Percentiles rank a stretch among this genome's conserved stretches.
Conservation (phyloP, 1,139 yeast genomes). For the Suhomyces terraborum region DNA sequence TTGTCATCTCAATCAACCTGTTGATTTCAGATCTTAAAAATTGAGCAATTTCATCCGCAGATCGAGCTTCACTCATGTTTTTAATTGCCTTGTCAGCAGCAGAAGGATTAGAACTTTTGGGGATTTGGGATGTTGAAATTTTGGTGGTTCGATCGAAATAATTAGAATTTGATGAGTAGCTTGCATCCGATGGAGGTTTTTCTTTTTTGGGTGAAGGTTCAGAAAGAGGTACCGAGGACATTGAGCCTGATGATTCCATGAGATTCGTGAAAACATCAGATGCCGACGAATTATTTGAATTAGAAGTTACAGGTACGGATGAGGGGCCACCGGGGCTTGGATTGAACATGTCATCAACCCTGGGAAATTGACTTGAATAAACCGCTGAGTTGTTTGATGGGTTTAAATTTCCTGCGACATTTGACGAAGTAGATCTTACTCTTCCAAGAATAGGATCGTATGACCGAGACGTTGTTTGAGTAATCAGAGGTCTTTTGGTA, state of each 20-base stretch:
- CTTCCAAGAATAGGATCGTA: background rate
- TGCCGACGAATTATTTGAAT: conserved; percentile 6
- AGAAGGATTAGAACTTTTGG: background rate
- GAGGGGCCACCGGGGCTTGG: conserved; percentile 9
- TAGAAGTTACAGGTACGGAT: background rate
- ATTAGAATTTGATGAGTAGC: background rate
- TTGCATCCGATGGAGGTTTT: background rate
- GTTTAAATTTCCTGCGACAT: background rate
- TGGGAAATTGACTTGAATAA: background rate
- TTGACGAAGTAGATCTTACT: background rate
- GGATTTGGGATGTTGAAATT: background rate
- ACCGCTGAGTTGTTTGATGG: background rate
- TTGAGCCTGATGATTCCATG: conserved; percentile 15
- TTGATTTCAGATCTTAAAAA: conserved; percentile 24
- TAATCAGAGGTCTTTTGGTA: background rate
- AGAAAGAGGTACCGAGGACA: conserved; percentile 13
- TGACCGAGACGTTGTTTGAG: background rate
- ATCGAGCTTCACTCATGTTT: conserved; percentile 1
- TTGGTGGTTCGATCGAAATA: conserved; percentile 5
- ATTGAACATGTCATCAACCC: conserved; percentile 12
- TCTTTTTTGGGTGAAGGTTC: conserved; percentile 4
- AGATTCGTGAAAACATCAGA: conserved; percentile 19
- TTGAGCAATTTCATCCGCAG: conserved; percentile 16
- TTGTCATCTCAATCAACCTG: conserved; percentile 19
- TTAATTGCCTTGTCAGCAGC: background rate